A percentile compares a stretch with the other conserved stretches of the same genome.
Conservation (phyloP, 192 early-diverging fungal genomes). For the Coemansia reversa region DNA sequence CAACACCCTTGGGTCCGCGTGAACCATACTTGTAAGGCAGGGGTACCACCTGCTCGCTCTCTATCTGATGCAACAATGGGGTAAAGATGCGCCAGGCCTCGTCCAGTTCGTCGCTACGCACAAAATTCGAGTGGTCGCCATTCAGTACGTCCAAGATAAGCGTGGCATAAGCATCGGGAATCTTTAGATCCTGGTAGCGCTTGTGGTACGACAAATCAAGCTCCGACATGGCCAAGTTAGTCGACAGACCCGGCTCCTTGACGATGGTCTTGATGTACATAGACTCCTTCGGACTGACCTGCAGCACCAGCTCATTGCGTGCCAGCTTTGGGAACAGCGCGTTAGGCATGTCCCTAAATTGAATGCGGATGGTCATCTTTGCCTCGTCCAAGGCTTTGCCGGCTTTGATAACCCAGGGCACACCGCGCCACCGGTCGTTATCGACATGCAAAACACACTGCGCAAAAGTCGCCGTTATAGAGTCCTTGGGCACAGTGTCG, state of each 20-base stretch:
- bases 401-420: slow-evolving; percentile 70
- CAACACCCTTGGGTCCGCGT: slow-evolving; percentile 76
- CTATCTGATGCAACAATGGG: slow-evolving; percentile 89
- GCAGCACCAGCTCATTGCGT: slow-evolving; percentile 94
- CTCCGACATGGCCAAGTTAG: slow-evolving; percentile 82
- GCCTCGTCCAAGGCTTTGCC: slow-evolving; percentile 90
- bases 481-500: slow-evolving; percentile 80
- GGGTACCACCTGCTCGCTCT: slow-evolving; percentile 63
- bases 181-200: slow-evolving; percentile 83
- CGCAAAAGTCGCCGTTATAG: slow-evolving; percentile 88
- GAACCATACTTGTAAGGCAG: slow-evolving; percentile 78
- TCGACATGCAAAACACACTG: slow-evolving; percentile 84
- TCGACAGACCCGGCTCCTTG: slow-evolving; percentile 89
- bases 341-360: slow-evolving; percentile 91
- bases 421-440: slow-evolving; percentile 89
- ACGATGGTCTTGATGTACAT: slow-evolving; percentile 97
- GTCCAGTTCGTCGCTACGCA: slow-evolving; percentile 88
- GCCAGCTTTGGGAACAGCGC: slow-evolving; percentile 72
- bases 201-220: slow-evolving; percentile 90
- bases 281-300: slow-evolving; percentile 92
- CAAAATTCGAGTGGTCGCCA: slow-evolving; percentile 96
- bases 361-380: slow-evolving; percentile 94
- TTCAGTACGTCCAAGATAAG: slow-evolving; percentile 89
- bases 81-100: slow-evolving; percentile 99
- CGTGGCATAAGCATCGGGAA: slow-evolving; percentile 98